Base-by-base conservation (phyloP, 2,329 filamentous ascomycete genomes). In the Davidsoniella neocaledoniae region DNA sequence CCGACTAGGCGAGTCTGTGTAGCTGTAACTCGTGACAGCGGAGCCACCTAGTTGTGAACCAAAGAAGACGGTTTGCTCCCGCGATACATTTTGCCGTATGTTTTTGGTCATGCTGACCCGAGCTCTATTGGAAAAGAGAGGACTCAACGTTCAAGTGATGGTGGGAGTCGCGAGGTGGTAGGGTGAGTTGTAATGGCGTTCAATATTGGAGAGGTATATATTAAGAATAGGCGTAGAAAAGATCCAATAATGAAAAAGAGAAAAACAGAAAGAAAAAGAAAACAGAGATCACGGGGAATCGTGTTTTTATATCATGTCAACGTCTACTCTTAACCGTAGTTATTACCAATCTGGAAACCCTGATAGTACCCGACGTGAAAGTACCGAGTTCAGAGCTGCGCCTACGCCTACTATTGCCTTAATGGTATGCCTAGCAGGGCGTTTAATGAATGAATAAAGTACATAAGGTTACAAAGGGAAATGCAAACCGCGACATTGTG, bases 21-120 rank as follows among this genome's bases (percentile, higher is more conserved):
- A 78, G 56, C 68, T 67, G 61, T 78, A 78, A 62, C 71, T 75
- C 60, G 74, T 76, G 57, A 76, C 69, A n/a, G 68, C 67, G 48
- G 66, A 61, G 53, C 71, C 74, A 50, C 75, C 75, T 43, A 77
- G 64, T 58, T 79, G 76, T 2, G 74, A 78, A 54, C 69, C 71
- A 57, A 75, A 73, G 62, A 76, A 77, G 47, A 70, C 64, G 39
- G 70, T 76, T 45, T 55, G 49, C 12, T 53, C 55, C 6, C 38
- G 17, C 19, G 43, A 36, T 12, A 38, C n/a, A 14, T 33, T 46
- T n/a, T 39, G 47, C 9, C 39, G n/a, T 33, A 41, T 21, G 12
- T 42, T 33, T 7, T 29, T 6, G 16, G 50, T 9, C 36, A 49
- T 49, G 14, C 12, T 17, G 37, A 39, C 14, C 8, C 16, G 16